phyloP scores from a whole-genome alignment of 1,139 yeast genomes.

The Saccharomyces hybrid region DNA sequence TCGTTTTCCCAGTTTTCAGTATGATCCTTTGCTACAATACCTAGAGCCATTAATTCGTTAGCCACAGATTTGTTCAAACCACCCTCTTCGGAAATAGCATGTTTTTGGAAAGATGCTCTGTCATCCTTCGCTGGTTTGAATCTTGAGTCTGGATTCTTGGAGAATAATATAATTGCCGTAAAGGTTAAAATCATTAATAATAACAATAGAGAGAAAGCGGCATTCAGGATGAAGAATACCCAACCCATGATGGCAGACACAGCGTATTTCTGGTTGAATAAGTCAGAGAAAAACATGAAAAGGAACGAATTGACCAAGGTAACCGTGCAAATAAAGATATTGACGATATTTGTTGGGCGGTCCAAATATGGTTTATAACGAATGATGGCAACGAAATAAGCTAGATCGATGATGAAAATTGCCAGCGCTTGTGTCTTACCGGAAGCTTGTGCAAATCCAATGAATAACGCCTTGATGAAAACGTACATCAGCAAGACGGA shows the following conservation, averaged over 20 bases:
- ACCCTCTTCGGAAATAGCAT: constrained; percentile 36
- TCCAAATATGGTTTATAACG: constrained; percentile 60
- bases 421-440: constrained; percentile 66
- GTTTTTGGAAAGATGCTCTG: constrained; percentile 71
- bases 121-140: constrained; percentile 81
- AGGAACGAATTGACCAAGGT: constrained; percentile 63
- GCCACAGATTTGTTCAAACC: constrained; percentile 34
- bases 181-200: constrained; percentile 55
- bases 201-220: constrained; percentile 63
- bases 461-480: constrained; percentile 55
- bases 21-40: constrained; percentile 63
- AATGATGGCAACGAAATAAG: constrained; percentile 51
- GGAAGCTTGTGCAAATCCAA: constrained; percentile 60
- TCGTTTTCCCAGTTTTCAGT: constrained; percentile 61
- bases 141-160: constrained; percentile 76
- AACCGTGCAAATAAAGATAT: constrained; percentile 57
- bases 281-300: constrained; percentile 64
- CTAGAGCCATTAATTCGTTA: constrained; percentile 40
- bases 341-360: constrained; percentile 61
- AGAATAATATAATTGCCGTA: constrained; percentile 46
- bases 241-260: constrained; percentile 78
- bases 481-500: constrained; percentile 47
- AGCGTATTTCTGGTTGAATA: constrained; percentile 59
- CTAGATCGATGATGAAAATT: constrained; percentile 57
- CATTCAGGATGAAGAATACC: constrained; percentile 70